Percentiles rank a stretch among this genome's conserved stretches.
Conservation (phyloP, 371 early-diverging fungal species). For the Lichtheimia ornata region DNA sequence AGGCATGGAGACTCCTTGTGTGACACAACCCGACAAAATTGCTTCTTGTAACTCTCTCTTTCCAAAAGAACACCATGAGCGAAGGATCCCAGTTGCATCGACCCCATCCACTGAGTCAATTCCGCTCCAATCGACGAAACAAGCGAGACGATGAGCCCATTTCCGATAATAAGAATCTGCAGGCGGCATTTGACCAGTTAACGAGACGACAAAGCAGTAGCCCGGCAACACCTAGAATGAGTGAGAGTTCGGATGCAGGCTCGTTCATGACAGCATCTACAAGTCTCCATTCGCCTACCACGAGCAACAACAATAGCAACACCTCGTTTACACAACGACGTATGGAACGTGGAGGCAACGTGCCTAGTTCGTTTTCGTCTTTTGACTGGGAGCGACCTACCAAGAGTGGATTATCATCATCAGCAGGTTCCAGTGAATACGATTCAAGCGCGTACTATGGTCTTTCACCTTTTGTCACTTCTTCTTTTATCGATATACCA, state of each 20-base stretch:
- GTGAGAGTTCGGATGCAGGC: background rate
- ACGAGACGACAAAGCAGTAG: conserved; percentile 11
- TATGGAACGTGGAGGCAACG: conserved; percentile 42
- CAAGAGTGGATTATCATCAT: conserved; percentile 21
- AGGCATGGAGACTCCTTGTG: background rate
- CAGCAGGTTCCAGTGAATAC: conserved; percentile 26
- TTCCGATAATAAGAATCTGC: conserved; percentile 20
- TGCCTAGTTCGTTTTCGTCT: conserved; percentile 36
- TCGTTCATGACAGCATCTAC: background rate
- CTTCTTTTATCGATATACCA: conserved; percentile 34
- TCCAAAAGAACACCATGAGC: conserved; percentile 1
- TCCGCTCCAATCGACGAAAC: background rate
- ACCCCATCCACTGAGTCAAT: conserved; percentile 14
- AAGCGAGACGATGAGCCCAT: conserved; percentile 5
- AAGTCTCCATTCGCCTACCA: no score
- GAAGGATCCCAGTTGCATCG: conserved; percentile 7
- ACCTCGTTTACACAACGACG: conserved; percentile 42
- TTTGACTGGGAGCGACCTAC: conserved; percentile 20
- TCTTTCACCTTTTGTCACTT: conserved; percentile 46
- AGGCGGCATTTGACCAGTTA: conserved; percentile 23
- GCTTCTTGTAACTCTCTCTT: background rate
- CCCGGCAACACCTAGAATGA: no score
- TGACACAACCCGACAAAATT: background rate
- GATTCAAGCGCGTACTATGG: conserved; percentile 45
- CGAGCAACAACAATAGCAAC: conserved; percentile 5